phyloP scores from a whole-genome alignment of 139 green algal species.

The Coelastrella sp. region DNA sequence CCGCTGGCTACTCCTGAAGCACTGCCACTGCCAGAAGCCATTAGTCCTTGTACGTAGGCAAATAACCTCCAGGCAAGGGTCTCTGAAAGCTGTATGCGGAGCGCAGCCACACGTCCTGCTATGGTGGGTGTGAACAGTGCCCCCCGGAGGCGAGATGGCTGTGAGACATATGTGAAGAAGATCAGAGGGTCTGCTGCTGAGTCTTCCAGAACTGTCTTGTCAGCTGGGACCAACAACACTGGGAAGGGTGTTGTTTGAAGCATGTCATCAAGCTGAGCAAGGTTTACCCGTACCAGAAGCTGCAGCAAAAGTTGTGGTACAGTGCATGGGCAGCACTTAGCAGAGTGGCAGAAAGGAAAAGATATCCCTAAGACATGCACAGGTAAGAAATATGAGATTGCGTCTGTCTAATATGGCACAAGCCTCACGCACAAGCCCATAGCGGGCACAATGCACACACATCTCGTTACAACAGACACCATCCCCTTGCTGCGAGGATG shows the following conservation, averaged over 20 bases:
- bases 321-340: too few relatives aligned
- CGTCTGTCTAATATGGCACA: too few relatives aligned
- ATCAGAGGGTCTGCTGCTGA: conserved; percentile 39
- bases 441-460: neutral
- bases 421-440: neutral
- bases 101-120: conserved; percentile 55
- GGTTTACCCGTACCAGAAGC: conserved; percentile 53
- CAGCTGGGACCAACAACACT: conserved; percentile 71
- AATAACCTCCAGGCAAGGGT: conserved; percentile 70
- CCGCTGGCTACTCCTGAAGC: neutral
- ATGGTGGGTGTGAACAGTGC: conserved; percentile 75
- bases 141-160: conserved; percentile 58
- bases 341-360: too few relatives aligned
- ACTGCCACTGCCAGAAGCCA: neutral
- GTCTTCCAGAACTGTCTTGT: conserved; percentile 33
- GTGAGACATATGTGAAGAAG: conserved; percentile 40
- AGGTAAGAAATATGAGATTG: too few relatives aligned
- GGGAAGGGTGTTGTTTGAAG: conserved; percentile 70
- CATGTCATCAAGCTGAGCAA: conserved; percentile 86
- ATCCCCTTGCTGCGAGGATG: too few relatives aligned
- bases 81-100: conserved; percentile 72
- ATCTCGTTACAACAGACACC: too few relatives aligned
- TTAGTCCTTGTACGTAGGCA: conserved; percentile 1
- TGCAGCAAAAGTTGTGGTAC: conserved; percentile 5
- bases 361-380: too few relatives aligned